Evolutionary conservation across 257 asterid genomes (phyloP).

Genomic region (Solanum tarijense): DNA sequence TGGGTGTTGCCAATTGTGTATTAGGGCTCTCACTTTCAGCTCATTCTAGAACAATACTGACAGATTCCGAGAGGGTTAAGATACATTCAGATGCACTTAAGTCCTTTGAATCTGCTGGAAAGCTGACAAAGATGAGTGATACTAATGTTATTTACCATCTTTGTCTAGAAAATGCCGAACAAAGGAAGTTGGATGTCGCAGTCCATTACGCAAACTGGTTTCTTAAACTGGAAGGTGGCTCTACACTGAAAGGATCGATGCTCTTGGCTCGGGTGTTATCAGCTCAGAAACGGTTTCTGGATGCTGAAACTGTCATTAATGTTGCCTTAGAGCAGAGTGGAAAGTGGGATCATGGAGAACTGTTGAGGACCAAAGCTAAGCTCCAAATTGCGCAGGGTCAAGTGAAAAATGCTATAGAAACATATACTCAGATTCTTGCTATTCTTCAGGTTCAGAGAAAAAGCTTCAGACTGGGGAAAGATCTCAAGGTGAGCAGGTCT

Average conservation of each 20-base stretch:
- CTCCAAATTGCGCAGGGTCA: constrained; percentile 63
- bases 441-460: constrained; percentile 67
- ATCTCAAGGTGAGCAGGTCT: constrained; percentile 1
- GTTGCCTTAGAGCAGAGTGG: constrained; percentile 77
- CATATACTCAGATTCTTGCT: constrained; percentile 65
- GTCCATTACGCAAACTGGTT: constrained; percentile 43
- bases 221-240: constrained; percentile 62
- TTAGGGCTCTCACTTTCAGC: constrained; percentile 58
- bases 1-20: constrained; percentile 50
- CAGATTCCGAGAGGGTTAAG: constrained; percentile 39
- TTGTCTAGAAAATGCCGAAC: constrained; percentile 72
- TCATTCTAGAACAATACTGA: constrained; percentile 24
- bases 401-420: constrained; percentile 59
- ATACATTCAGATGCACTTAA: constrained; percentile 52
- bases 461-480: constrained; percentile 40
- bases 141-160: constrained; percentile 47
- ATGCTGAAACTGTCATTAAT: constrained; percentile 51
- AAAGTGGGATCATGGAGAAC: constrained; percentile 75
- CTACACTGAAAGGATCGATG: constrained; percentile 53
- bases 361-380: constrained; percentile 78
- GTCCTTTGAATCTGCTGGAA: constrained; percentile 59
- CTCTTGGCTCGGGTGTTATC: constrained; percentile 74
- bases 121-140: constrained; percentile 41
- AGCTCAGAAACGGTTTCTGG: constrained; percentile 49
- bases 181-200: constrained; percentile 76